Base-by-base conservation (phyloP, 2,329 filamentous ascomycete species). In the Neoascochyta sp. region DNA sequence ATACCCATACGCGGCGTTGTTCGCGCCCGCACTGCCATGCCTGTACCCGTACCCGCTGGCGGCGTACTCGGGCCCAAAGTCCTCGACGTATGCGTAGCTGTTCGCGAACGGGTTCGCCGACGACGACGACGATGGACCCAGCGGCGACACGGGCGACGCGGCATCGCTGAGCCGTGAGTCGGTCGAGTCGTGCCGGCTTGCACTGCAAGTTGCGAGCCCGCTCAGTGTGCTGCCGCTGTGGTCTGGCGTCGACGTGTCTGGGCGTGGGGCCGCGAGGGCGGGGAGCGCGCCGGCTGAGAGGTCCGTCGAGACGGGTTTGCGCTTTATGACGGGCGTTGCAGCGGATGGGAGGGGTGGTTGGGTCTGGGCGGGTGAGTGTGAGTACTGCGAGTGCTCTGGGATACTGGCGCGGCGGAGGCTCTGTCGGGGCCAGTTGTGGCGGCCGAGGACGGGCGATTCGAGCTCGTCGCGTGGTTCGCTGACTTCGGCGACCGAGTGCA, bases 401-500 rank as follows among this genome's bases (percentile, higher is more conserved):
- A 43, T 30, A 9, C 35, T 40, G 6, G 41, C 34, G 37, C 23
- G 39, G 20, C 24, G 35, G 17, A 18, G 37, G 23, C 9, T 29
- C 20, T 14, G 33, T 29, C 27, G 30, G 29, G 16, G 31, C n/a
- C n/a, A n/a, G n/a, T n/a, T n/a, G n/a, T n/a, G n/a, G 12, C 7
- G 42, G 25, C 8, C 44, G 43, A 7, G 46, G 12, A 9, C 16
- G 8, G 55, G 51, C n/a, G 53, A 48, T 9, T 18, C 16, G n/a
- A 16, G 22, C 4, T 38, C 34, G 0, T 55, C 54, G 9, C 56
- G 50, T 7, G 56, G 55, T 29, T 62, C 59, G 3, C 43, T 39
- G 5, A 55, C 39, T 32, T 63, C 59, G 10, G 54, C 43, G 3
- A 63, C 57, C 1, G 58, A 50, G 23, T 54, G 52, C 10, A 63